phyloP scores from a whole-genome alignment of 805 yeast genomes.

The Kodamaea nitidulidarum region DNA sequence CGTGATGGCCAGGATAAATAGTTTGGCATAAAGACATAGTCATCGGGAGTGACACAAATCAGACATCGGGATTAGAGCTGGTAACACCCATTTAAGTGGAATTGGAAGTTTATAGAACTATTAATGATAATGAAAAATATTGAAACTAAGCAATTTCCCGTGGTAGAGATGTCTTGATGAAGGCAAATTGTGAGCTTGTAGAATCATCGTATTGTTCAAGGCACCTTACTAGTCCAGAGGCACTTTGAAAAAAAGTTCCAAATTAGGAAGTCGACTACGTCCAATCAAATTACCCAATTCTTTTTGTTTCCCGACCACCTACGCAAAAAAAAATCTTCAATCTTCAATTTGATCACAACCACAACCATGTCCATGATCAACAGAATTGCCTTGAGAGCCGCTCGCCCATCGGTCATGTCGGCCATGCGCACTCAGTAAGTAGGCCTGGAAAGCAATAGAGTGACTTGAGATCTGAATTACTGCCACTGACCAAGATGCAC shows the following conservation, averaged over 20 bases:
- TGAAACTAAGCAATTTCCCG: too few relatives aligned
- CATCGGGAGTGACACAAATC: too few relatives aligned
- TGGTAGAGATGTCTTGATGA: too few relatives aligned
- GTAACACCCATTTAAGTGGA: too few relatives aligned
- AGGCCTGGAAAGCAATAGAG: neutral
- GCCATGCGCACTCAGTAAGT: conserved; percentile 27
- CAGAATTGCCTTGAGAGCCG: conserved; percentile 42
- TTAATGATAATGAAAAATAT: too few relatives aligned
- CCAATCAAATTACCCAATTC: conserved; percentile 28
- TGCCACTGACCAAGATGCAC: neutral
- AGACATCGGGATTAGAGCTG: too few relatives aligned
- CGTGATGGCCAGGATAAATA: too few relatives aligned
- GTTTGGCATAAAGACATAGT: too few relatives aligned
- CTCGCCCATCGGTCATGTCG: conserved; percentile 37
- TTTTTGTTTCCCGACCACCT: conserved; percentile 20
- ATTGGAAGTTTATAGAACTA: too few relatives aligned
- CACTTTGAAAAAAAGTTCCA: conserved; percentile 14
- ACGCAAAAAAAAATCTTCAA: conserved; percentile 10
- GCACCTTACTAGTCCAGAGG: too few relatives aligned
- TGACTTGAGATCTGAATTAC: neutral
- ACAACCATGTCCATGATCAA: conserved; percentile 37
- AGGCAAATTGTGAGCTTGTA: too few relatives aligned
- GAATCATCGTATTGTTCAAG: too few relatives aligned
- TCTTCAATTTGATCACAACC: conserved; percentile 12
- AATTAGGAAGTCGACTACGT: conserved; percentile 26